Evolutionary conservation across 495 filamentous ascomycete species (phyloP), one percentile per base, ranked within the genome.

Genomic region (Penicillium diatomitis): DNA sequence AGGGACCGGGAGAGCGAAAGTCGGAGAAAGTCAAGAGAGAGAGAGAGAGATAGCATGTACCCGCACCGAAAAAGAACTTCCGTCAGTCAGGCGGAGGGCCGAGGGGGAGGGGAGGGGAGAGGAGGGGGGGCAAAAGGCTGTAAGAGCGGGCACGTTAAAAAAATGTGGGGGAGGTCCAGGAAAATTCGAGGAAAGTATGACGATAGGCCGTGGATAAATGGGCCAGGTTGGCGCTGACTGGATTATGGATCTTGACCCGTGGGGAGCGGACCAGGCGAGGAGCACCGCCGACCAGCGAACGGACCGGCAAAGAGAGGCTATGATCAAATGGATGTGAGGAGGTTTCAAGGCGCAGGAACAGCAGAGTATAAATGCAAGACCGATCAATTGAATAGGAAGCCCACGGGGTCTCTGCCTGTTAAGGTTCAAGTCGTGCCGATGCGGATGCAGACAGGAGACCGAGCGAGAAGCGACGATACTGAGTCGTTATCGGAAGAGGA

Each of bases 181-280:
- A 20, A 33, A 33, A 11, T 32, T 11, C 29, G 31, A 35, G 44
- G 44, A 38, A 46, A 46, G 44, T 46, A 46, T 46, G 44, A 46
- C 44, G 44, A 46, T 38, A 38, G 44, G 44, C 20, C 30, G 41
- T 31, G 28, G 8, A 6, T 5, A 3, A 12, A 41, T 40, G 20
- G 38, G 29, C 27, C 11, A 27, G 12, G 35, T 38, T 0, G 20
- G 20, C 20, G 20, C 20, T 38, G 35, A 38, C 35, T n/a, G 6
- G 35, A 38, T 29, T 34, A 12, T 35, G 8, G 27, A 20, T 9
- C 11, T 11, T 45, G 32, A 11, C 12, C 27, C 9, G 38, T 20
- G 20, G 20, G 20, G 20, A 20, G 20, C 20, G 20, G 20, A 20
- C 20, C 20, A 20, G 20, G 20, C 20, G 20, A 20, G 20, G 20